phyloP scores from a whole-genome alignment of 257 asterid genomes.

The Jacaranda mimosifolia region DNA sequence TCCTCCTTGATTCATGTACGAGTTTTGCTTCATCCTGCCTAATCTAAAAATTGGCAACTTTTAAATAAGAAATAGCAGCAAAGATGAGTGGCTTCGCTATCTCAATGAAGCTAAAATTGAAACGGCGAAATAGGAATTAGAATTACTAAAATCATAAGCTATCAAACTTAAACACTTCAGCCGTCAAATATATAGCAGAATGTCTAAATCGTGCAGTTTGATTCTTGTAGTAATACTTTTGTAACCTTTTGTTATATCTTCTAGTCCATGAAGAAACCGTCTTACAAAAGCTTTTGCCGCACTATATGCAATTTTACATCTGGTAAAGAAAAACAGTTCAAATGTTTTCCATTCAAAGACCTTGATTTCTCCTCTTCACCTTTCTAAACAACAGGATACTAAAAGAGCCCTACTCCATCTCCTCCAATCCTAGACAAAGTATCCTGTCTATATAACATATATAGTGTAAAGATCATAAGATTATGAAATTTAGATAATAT shows the following conservation, averaged over 20 bases:
- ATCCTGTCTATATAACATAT: neutral
- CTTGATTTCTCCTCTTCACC: constrained; percentile 9
- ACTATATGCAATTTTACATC: neutral
- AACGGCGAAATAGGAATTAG: neutral
- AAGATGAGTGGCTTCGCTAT: neutral
- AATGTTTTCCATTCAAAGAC: neutral
- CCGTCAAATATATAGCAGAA: neutral
- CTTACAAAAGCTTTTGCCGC: neutral
- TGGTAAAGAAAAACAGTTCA: neutral
- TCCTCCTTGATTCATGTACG: neutral
- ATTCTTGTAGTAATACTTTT: neutral
- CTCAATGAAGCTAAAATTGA: constrained; percentile 16
- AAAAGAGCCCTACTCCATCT: neutral
- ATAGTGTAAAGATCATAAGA: neutral
- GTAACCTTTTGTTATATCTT: neutral
- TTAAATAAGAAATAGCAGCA: constrained; percentile 10
- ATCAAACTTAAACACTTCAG: constrained; percentile 3
- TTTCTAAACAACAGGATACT: neutral
- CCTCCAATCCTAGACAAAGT: constrained; percentile 1
- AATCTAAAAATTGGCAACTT: neutral
- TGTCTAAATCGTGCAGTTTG: neutral
- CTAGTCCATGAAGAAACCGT: neutral
- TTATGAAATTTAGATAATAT: neutral
- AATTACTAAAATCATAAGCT: neutral
- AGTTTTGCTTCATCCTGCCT: neutral